Base-by-base conservation (phyloP, 2,329 filamentous ascomycete genomes). In the Aspergillus aculeatinus region DNA sequence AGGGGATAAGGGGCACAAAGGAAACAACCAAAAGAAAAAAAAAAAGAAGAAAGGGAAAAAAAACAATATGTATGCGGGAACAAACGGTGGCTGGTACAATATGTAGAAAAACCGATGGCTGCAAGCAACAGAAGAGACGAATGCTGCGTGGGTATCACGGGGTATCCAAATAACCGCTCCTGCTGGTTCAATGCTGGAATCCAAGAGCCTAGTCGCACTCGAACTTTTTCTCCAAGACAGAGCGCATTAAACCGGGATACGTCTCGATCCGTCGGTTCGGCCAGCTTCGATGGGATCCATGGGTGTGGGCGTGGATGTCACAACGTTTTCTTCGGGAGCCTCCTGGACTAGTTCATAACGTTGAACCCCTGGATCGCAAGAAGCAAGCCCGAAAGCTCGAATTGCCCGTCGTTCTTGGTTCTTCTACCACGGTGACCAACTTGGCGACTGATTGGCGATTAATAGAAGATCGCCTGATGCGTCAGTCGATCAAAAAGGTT, bases 81-180 rank as follows among this genome's bases (percentile, higher is more conserved):
- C 61, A 63, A 67, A 69, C 56, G 57, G 60, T 57, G 55, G 63
- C 60, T 64, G 65, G 62, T 64, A 62, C 66, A 70, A 67, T 61
- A 64, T 42, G 68, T 71, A 66, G 68, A 72, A 64, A 68, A 70
- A 68, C 70, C 65, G 70, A 72, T 74, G 65, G 71, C 68, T 72
- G 69, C 71, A 72, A 64, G 70, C 64, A 72, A 71, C 65, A 66
- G 64, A 65, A 67, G 61, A 62, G 67, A 65, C 62, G 67, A 71
- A 73, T 70, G 71, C 69, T 75, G 68, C 65, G 59, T 64, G 74
- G 73, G 73, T 76, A 76, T 76, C 73, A 75, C 65, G 67, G 70
- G 71, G 69, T 74, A 74, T 73, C 71, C 73, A 75, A 75, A 73
- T 70, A 71, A 72, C 68, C 69, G 70, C 63, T 66, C 65, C 19